A percentile compares a stretch with the other conserved stretches of the same genome.
Evolutionary conservation across 176 grass and related monocot genomes (phyloP).

Genomic region (Stipa capillata): DNA sequence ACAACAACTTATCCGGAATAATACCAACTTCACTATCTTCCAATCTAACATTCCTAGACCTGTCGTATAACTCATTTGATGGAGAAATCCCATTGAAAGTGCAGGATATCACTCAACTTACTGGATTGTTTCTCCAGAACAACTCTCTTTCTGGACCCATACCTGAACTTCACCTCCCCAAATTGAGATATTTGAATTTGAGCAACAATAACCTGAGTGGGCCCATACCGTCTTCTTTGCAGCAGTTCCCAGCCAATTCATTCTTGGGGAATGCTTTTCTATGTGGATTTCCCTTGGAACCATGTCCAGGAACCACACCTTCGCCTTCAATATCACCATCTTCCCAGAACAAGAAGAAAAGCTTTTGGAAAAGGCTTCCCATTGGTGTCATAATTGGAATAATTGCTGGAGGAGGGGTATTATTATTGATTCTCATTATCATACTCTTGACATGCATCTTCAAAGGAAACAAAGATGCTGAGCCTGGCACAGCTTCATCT

Average conservation of each 20-base stretch:
- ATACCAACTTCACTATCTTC: conserved; percentile 68
- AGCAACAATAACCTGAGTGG: conserved; percentile 92
- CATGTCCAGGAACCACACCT: conserved; percentile 49
- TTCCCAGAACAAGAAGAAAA: conserved; percentile 19
- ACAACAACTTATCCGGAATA: conserved; percentile 73
- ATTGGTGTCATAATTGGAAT: conserved; percentile 52
- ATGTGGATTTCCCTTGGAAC: conserved; percentile 60
- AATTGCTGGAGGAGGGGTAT: conserved; percentile 42
- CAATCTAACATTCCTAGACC: conserved; percentile 66
- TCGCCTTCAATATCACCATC: conserved; percentile 40
- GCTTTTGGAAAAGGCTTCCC: conserved; percentile 40
- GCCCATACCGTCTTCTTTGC: conserved; percentile 63
- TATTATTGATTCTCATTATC: conserved; percentile 56
- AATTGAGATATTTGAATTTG: conserved; percentile 68
- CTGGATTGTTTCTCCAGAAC: conserved; percentile 74
- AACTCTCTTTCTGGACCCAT: conserved; percentile 85
- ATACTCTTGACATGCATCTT: conserved; percentile 64
- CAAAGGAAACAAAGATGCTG: conserved; percentile 40
- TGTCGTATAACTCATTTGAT: conserved; percentile 73
- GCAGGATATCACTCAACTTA: conserved; percentile 71
- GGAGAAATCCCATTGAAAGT: conserved; percentile 64
- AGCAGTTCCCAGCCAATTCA: conserved; percentile 56
- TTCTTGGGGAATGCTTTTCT: conserved; percentile 84
- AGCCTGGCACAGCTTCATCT: conserved; percentile 25
- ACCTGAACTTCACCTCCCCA: conserved; percentile 57